phyloP scores from a whole-genome alignment of 495 filamentous ascomycete species.

The Pyrenula aspistea region DNA sequence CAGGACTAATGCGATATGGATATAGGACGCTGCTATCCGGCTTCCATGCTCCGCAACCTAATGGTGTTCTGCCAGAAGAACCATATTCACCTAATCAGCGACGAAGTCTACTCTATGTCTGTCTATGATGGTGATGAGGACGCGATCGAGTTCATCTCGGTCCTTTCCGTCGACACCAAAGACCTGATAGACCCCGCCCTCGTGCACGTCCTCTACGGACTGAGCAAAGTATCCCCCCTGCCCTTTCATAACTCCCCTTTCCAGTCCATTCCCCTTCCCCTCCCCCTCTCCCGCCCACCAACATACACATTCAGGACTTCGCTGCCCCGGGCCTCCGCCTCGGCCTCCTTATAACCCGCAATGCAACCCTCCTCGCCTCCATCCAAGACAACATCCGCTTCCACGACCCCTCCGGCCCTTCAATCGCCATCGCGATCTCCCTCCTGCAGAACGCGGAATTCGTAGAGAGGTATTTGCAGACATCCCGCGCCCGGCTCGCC shows the following conservation, averaged over 20 bases:
- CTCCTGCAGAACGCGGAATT: conserved; percentile 25
- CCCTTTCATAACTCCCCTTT: too few species aligned
- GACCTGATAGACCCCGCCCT: conserved; percentile 17
- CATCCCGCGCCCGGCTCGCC: too few species aligned
- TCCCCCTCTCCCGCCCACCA: not conserved
- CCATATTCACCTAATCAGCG: conserved; percentile 12
- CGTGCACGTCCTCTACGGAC: conserved; percentile 28
- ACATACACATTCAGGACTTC: conserved; percentile 15
- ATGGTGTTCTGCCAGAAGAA: conserved; percentile 11
- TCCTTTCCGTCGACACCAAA: conserved; percentile 17
- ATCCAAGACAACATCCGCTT: conserved; percentile 7
- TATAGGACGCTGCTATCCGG: conserved; percentile 15
- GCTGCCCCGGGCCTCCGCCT: conserved; percentile 25
- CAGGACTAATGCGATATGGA: too few species aligned
- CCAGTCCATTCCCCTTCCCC: too few species aligned
- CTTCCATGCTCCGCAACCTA: conserved; percentile 2
- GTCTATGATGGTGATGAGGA: conserved; percentile 1
- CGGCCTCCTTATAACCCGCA: conserved; percentile 16
- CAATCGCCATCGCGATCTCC: conserved; percentile 22
- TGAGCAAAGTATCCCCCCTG: conserved; percentile 15
- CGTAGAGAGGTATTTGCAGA: conserved; percentile 13
- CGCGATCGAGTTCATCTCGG: conserved; percentile 19
- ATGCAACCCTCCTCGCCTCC: not conserved
- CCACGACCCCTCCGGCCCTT: conserved; percentile 19
- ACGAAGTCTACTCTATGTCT: conserved; percentile 12